phyloP scores from a whole-genome alignment of 2,329 filamentous ascomycete genomes.

The Cytospora chrysosperma region DNA sequence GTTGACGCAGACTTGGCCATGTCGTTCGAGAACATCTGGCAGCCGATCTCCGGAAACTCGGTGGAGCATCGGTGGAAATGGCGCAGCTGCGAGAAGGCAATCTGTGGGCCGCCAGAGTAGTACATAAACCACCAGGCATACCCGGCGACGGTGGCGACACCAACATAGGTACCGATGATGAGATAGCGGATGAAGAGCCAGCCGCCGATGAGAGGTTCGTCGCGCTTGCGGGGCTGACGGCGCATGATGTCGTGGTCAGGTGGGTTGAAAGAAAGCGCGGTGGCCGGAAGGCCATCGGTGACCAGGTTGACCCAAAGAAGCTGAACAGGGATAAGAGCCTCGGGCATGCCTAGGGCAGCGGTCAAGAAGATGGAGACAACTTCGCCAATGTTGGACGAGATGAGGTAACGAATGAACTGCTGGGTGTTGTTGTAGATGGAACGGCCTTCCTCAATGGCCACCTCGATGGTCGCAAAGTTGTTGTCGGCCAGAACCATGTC shows the following conservation, averaged over 20 bases:
- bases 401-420: slow-evolving; percentile 98
- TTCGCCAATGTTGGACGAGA: slow-evolving; percentile 98
- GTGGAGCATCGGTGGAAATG: slow-evolving; percentile 92
- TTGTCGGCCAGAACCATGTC: slow-evolving; percentile 99
- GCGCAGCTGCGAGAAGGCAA: slow-evolving; percentile 82
- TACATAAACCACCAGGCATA: slow-evolving; percentile 99
- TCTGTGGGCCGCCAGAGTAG: slow-evolving; percentile 85
- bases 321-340: slow-evolving; percentile 94
- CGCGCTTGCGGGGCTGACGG: slow-evolving; percentile 83
- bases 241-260: slow-evolving; percentile 99
- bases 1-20: slow-evolving; percentile 89
- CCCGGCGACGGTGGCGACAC: slow-evolving; percentile 88
- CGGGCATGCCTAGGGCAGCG: slow-evolving; percentile 93
- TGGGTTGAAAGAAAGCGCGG: slow-evolving; percentile 95
- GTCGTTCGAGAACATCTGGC: slow-evolving; percentile 84
- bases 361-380: slow-evolving; percentile 99
- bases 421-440: slow-evolving; percentile 99
- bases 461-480: slow-evolving; percentile 97
- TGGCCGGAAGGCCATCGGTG: slow-evolving; percentile 94
- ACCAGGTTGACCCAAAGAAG: slow-evolving; percentile 98
- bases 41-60: slow-evolving; percentile 85
- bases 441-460: slow-evolving; percentile 93
- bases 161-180: slow-evolving; percentile 93
- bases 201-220: slow-evolving; percentile 87
- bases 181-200: slow-evolving; percentile 99